Evolutionary conservation across 1,139 yeast genomes (phyloP).

Genomic region (Barnettozyma hawaiiensis): DNA sequence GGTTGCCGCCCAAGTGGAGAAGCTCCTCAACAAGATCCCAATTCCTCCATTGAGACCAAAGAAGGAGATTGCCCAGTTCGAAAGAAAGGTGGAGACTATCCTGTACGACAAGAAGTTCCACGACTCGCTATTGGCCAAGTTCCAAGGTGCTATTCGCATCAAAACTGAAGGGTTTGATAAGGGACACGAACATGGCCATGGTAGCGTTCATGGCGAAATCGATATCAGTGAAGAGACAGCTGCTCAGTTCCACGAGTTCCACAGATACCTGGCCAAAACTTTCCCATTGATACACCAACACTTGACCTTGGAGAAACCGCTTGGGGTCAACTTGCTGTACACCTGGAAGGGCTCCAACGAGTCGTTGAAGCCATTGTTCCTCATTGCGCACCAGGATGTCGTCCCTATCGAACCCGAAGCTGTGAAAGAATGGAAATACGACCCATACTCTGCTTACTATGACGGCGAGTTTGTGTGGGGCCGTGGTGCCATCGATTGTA

Average conservation of each 20-base stretch:
- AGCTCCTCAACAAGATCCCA: conserved; percentile 2
- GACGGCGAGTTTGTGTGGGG: conserved; percentile 61
- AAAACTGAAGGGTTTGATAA: conserved; percentile 43
- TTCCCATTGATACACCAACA: conserved; percentile 52
- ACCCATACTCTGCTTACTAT: conserved; percentile 61
- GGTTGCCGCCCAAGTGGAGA: conserved; percentile 4
- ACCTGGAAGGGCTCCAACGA: conserved; percentile 58
- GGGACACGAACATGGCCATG: conserved; percentile 29
- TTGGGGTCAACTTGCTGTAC: conserved; percentile 59
- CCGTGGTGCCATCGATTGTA: conserved; percentile 61
- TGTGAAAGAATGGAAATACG: conserved; percentile 53
- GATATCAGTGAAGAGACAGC: conserved; percentile 33
- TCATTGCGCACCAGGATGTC: conserved; percentile 75
- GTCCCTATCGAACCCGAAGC: conserved; percentile 69
- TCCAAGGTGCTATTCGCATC: conserved; percentile 51
- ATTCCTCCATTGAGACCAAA: conserved; percentile 5
- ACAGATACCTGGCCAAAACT: conserved; percentile 43
- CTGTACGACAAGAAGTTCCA: conserved; percentile 36
- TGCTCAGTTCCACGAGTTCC: conserved; percentile 44
- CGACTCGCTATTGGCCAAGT: conserved; percentile 36
- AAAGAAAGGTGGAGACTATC: conserved; percentile 30
- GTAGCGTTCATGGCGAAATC: neutral
- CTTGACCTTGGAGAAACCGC: conserved; percentile 41
- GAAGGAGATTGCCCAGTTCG: neutral
- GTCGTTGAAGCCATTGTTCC: conserved; percentile 53